Evolutionary conservation across 2,329 filamentous ascomycete genomes (phyloP).

Genomic region (Fusarium illudens): DNA sequence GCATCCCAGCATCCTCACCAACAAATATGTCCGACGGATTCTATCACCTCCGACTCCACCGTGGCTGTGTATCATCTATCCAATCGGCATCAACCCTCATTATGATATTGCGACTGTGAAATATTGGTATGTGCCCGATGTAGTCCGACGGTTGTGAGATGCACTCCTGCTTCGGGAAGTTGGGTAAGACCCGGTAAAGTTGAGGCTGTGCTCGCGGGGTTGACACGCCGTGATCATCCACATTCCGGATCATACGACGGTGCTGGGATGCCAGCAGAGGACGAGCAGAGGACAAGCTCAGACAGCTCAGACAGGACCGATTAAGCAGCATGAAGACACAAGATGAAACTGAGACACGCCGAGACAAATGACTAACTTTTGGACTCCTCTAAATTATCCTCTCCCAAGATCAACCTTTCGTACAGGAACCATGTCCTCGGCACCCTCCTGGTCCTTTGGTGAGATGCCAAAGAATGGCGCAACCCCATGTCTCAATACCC

Average conservation of each 20-base stretch:
- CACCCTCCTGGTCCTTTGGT: conserved; percentile 38
- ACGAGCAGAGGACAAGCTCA: no score
- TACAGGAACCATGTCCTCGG: conserved; percentile 60
- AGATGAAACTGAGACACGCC: neutral
- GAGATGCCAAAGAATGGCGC: conserved; percentile 68
- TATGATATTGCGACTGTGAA: neutral
- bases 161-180: neutral
- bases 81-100: conserved; percentile 1
- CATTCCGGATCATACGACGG: neutral
- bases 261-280: neutral
- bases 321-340: no score
- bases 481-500: conserved; percentile 73
- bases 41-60: conserved; percentile 17
- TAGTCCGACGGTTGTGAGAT: neutral
- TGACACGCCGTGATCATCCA: neutral
- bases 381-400: conserved; percentile 32
- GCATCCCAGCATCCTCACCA: neutral
- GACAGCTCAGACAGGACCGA: no score
- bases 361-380: neutral
- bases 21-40: neutral
- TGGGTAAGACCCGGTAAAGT: neutral
- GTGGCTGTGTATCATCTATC: conserved; percentile 28
- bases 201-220: neutral
- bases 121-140: neutral
- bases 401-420: conserved; percentile 63